Conservation (phyloP, 2,329 filamentous ascomycete genomes). For the Colletotrichum cuscutae region DNA sequence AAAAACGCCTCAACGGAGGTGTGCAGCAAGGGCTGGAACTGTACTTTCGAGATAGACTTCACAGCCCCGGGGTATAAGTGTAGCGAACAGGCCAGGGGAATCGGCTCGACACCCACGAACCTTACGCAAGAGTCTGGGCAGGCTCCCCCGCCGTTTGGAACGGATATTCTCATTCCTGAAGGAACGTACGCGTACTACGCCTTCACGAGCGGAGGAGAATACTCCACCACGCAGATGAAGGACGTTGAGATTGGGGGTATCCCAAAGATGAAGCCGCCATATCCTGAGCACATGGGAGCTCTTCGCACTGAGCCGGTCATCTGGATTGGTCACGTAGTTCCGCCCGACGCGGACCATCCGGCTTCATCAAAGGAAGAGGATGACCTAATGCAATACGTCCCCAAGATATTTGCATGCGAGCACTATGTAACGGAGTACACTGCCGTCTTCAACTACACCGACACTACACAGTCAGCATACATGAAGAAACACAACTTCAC, state of each 20-base stretch:
- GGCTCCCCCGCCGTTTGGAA: conserved; percentile 42
- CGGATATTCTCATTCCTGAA: conserved; percentile 41
- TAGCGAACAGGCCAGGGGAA: conserved; percentile 41
- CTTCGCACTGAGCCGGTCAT: conserved; percentile 48
- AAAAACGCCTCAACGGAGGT: conserved; percentile 44
- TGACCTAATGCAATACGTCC: conserved; percentile 42
- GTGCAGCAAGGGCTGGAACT: conserved; percentile 48
- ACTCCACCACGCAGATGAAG: conserved; percentile 39
- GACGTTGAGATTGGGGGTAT: conserved; percentile 43
- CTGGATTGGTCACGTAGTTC: conserved; percentile 45
- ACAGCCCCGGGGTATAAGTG: conserved; percentile 50
- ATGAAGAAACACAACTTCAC: conserved; percentile 39
- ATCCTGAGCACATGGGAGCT: conserved; percentile 43
- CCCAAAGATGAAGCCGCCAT: conserved; percentile 37
- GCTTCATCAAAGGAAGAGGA: conserved; percentile 35
- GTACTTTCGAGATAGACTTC: conserved; percentile 46
- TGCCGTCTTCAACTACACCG: conserved; percentile 42
- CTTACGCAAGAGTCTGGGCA: conserved; percentile 38
- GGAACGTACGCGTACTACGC: conserved; percentile 46
- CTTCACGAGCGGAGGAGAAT: conserved; percentile 42
- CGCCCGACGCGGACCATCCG: conserved; percentile 35
- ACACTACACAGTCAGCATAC: conserved; percentile 40
- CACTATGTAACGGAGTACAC: conserved; percentile 47
- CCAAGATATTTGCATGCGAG: conserved; percentile 47
- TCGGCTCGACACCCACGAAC: conserved; percentile 38